These are phyloP conservation scores for Blastobotrys raffinosifermentans DNA, from an alignment of 1,139 yeast genomes.

Conservation along the genomic window DNA sequence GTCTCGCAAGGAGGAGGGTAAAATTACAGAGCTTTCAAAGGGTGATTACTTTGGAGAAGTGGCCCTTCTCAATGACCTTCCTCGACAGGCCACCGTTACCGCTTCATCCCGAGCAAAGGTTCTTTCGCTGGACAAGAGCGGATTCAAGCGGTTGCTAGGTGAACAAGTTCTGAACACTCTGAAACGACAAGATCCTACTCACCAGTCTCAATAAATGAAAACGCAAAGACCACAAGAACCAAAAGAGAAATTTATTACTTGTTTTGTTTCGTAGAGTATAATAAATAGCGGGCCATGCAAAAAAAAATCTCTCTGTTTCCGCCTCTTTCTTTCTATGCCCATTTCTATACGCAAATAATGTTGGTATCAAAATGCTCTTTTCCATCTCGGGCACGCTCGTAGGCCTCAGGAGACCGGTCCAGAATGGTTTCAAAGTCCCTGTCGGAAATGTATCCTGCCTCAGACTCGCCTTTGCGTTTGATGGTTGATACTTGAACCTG, in stretches of 20 bases:
- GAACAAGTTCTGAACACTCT: constrained; percentile 73
- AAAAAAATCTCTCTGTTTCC: too few species aligned
- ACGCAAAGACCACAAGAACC: too few species aligned
- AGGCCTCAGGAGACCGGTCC: constrained; percentile 49
- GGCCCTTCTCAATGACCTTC: constrained; percentile 82
- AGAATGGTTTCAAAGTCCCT: constrained; percentile 49
- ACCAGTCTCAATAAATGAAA: constrained; percentile 10
- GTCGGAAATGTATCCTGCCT: constrained; percentile 26
- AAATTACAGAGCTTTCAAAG: constrained; percentile 53
- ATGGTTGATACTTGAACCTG: constrained; percentile 26
- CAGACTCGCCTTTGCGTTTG: constrained; percentile 23
- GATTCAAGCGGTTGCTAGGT: constrained; percentile 88
- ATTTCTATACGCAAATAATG: too few species aligned
- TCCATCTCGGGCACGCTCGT: constrained; percentile 26
- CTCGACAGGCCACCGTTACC: constrained; percentile 89
- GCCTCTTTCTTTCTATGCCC: too few species aligned
- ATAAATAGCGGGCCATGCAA: too few species aligned
- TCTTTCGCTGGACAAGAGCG: constrained; percentile 84
- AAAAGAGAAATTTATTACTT: too few species aligned
- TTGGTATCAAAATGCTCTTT: constrained; percentile 13
- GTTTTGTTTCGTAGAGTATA: too few species aligned
- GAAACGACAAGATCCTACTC: constrained; percentile 76
- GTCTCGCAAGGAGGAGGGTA: constrained; percentile 51
- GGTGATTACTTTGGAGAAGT: constrained; percentile 97
- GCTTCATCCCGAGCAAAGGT: constrained; percentile 74